Percentiles rank a stretch among this genome's conserved stretches.
Conservation (phyloP, 2,329 filamentous ascomycete genomes). For the Rhynchosporium graminicola region DNA sequence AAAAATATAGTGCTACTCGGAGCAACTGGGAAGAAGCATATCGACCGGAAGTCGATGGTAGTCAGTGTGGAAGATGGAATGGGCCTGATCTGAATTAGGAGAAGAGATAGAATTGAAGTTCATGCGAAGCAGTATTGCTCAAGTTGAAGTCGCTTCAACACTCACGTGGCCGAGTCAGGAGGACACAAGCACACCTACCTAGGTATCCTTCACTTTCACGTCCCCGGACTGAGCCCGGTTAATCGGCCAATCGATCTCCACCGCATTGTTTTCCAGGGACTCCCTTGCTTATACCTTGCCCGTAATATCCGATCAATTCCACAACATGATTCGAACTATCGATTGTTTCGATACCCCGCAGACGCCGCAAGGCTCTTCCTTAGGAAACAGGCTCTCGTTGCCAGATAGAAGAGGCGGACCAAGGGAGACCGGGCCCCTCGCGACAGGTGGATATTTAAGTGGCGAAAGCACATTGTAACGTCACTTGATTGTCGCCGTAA, state of each 20-base stretch:
- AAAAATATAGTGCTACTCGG: too few species aligned
- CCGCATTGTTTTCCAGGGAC: not conserved
- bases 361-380: conserved; percentile 1
- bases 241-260: not conserved
- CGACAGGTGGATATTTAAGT: too few species aligned
- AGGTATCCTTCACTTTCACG: not conserved
- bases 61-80: too few species aligned
- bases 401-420: not conserved
- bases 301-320: conserved; percentile 1
- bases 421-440: too few species aligned
- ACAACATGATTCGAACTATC: not conserved
- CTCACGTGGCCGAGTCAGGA: too few species aligned
- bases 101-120: too few species aligned
- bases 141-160: not conserved
- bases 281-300: not conserved
- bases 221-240: not conserved
- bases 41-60: too few species aligned
- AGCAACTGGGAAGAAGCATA: too few species aligned
- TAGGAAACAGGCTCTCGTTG: not conserved
- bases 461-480: too few species aligned
- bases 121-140: not conserved
- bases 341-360: not conserved
- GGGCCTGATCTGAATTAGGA: too few species aligned
- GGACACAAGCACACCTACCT: not conserved
- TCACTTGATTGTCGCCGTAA: too few species aligned